Evolutionary conservation across 2,329 filamentous ascomycete species (phyloP).

Genomic region (Diaporthe citri): DNA sequence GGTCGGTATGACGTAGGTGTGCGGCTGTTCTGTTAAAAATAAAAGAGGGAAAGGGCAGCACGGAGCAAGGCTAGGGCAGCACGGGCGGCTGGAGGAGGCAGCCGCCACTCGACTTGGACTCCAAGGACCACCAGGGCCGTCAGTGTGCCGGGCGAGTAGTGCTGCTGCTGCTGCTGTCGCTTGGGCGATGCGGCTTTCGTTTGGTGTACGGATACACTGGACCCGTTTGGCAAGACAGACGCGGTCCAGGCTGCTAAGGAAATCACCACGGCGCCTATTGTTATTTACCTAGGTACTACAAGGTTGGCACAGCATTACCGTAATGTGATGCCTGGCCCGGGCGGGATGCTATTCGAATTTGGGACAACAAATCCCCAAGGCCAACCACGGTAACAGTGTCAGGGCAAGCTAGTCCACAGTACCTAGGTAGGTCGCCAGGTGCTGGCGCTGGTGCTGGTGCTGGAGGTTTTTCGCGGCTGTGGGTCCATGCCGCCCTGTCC

Average conservation of each 20-base stretch:
- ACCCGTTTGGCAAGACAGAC: slow-evolving; percentile 6
- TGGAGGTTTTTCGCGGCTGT: slow-evolving; percentile 29
- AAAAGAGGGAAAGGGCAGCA: slow-evolving; percentile 27
- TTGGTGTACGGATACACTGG: background rate
- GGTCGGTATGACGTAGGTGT: slow-evolving; percentile 32
- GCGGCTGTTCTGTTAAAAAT: slow-evolving; percentile 32
- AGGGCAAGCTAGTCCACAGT: slow-evolving; percentile 16
- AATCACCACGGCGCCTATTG: background rate
- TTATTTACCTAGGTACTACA: background rate
- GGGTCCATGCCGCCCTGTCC: slow-evolving; percentile 5
- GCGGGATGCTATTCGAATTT: slow-evolving; percentile 15
- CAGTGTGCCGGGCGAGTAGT: background rate
- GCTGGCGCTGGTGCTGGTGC: background rate
- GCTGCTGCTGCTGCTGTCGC: background rate
- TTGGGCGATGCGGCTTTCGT: background rate
- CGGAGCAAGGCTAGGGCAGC: slow-evolving; percentile 4
- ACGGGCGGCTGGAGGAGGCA: slow-evolving; percentile 12
- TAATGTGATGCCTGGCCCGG: background rate
- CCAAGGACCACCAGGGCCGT: too few relatives aligned
- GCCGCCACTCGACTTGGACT: slow-evolving; percentile 5
- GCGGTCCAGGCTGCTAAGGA: background rate
- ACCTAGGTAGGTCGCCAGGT: background rate
- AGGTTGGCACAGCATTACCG: background rate
- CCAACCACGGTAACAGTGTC: slow-evolving; percentile 2
- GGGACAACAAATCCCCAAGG: slow-evolving; percentile 7